Evolutionary conservation across 371 early-diverging fungal species (phyloP).

Genomic region (Actinomucor elegans): DNA sequence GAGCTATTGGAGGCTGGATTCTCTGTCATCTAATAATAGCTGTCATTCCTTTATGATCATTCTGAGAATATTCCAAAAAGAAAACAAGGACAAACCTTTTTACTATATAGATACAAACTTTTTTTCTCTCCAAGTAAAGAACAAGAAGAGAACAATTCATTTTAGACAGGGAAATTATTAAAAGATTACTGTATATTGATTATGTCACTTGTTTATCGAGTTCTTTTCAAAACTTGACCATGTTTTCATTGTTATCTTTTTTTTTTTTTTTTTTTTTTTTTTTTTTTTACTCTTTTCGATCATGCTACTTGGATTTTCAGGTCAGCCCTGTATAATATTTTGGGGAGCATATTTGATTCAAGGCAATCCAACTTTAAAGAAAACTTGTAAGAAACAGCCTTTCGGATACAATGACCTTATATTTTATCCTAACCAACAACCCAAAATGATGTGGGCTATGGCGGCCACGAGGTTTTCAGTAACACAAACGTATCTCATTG

Average conservation of each 20-base stretch:
- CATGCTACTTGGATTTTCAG: too few relatives aligned
- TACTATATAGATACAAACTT: background rate
- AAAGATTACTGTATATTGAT: background rate
- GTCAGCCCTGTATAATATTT: too few relatives aligned
- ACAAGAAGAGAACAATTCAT: too few relatives aligned
- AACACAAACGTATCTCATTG: slow-evolving; percentile 5
- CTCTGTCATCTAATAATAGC: background rate
- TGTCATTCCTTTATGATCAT: too few relatives aligned
- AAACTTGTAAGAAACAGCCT: too few relatives aligned
- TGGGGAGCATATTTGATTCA: too few relatives aligned
- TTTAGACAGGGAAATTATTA: too few relatives aligned
- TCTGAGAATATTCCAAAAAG: too few relatives aligned
- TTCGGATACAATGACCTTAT: too few relatives aligned
- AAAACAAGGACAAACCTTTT: too few relatives aligned
- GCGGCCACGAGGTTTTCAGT: slow-evolving; percentile 12
- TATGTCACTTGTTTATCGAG: background rate
- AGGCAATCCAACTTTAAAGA: too few relatives aligned
- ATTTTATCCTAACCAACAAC: too few relatives aligned
- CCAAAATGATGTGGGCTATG: background rate
- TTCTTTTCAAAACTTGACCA: slow-evolving; percentile 5
- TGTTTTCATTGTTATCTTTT: background rate
- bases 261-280: background rate
- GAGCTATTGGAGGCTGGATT: background rate
- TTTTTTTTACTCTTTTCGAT: background rate
- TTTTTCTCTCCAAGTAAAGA: background rate